Conservation (phyloP, 176 grass and related monocot genomes). For the Guadua angustifolia region DNA sequence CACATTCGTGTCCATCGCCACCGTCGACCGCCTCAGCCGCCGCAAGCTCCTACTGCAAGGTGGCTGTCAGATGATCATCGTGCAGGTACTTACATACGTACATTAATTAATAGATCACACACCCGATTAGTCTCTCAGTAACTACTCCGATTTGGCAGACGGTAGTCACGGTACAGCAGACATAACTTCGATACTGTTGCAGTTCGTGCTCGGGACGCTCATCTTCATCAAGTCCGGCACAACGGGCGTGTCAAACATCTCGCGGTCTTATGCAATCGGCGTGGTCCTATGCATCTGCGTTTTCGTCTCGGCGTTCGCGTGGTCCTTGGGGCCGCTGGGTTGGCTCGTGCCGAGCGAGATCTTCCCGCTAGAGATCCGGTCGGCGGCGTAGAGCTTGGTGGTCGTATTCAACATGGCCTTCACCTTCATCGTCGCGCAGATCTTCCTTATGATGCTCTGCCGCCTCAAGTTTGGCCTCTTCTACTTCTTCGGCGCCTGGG, state of each 20-base stretch:
- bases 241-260: slow-evolving; percentile 35
- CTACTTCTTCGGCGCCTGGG: slow-evolving; percentile 59
- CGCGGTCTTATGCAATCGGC: slow-evolving; percentile 27
- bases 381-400: slow-evolving; percentile 69
- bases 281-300: slow-evolving; percentile 69
- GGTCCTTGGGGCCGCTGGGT: slow-evolving; percentile 87
- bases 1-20: slow-evolving; percentile 53
- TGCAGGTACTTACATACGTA: slow-evolving; percentile 16
- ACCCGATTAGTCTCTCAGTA: background rate
- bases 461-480: slow-evolving; percentile 71
- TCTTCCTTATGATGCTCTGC: slow-evolving; percentile 72
- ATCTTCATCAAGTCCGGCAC: slow-evolving; percentile 45
- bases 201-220: slow-evolving; percentile 47
- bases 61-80: slow-evolving; percentile 38
- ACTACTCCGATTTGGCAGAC: background rate
- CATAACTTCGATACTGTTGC: background rate
- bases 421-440: slow-evolving; percentile 52
- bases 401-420: slow-evolving; percentile 55
- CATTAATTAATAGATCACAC: background rate
- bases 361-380: slow-evolving; percentile 84
- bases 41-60: slow-evolving; percentile 49
- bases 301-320: slow-evolving; percentile 82
- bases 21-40: slow-evolving; percentile 50
- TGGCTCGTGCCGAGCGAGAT: slow-evolving; percentile 92
- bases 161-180: background rate